Conservation (phyloP, 257 asterid genomes). For the Solanum tacnaense region DNA sequence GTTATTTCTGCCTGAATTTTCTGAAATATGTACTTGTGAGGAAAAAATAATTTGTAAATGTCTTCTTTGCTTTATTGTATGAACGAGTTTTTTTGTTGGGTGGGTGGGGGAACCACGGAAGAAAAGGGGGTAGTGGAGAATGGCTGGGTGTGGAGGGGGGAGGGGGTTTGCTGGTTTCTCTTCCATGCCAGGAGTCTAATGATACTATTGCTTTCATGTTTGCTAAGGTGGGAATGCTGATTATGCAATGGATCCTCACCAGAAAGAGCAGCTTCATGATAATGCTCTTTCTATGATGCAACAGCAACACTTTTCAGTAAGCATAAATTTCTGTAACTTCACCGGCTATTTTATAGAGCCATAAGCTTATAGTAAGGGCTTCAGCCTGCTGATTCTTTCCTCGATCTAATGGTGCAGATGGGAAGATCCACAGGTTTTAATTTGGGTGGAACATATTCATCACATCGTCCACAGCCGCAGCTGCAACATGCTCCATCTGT, state of each 20-base stretch:
- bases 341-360: neutral
- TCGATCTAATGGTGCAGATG: conserved; percentile 34
- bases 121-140: neutral
- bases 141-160: neutral
- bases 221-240: conserved; percentile 51
- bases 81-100: neutral
- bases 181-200: neutral
- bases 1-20: neutral
- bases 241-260: conserved; percentile 46
- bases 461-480: conserved; percentile 79
- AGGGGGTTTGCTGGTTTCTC: neutral
- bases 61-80: neutral
- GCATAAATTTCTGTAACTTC: conserved; percentile 9
- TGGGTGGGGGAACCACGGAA: neutral
- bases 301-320: conserved; percentile 67
- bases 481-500: conserved; percentile 59
- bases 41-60: neutral
- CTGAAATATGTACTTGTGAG: neutral
- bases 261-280: conserved; percentile 75
- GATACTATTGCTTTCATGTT: conserved; percentile 17
- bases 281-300: conserved; percentile 57
- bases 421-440: conserved; percentile 73
- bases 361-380: neutral
- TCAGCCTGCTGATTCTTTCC: neutral
- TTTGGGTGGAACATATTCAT: conserved; percentile 62